Percentiles rank a stretch among this genome's conserved stretches.
Conservation (phyloP, 202 grass and related monocot genomes). For the Alloteropsis angusta region DNA sequence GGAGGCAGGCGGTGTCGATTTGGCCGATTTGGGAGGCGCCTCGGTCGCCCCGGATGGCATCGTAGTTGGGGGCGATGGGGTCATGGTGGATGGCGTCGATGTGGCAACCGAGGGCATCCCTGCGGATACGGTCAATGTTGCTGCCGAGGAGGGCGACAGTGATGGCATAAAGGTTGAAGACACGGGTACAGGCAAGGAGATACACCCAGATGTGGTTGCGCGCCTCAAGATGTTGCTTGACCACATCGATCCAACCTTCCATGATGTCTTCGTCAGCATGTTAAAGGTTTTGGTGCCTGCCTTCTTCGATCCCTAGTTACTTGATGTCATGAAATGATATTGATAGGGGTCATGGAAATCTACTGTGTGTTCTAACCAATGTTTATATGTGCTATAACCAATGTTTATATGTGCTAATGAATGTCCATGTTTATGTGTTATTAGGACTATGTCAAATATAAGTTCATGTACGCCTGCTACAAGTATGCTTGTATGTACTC, state of each 20-base stretch:
- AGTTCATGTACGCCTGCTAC: no score
- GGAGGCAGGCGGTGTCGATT: background rate
- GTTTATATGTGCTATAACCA: background rate
- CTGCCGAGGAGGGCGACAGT: no score
- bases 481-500: no score
- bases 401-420: background rate
- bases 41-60: background rate
- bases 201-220: background rate
- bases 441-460: no score
- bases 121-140: background rate
- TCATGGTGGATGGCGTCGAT: background rate
- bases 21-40: background rate
- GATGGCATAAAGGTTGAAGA: background rate
- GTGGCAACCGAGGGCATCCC: background rate
- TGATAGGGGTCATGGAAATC: background rate
- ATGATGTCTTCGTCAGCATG: background rate
- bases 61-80: no score
- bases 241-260: background rate
- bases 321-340: background rate
- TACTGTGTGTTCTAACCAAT: background rate
- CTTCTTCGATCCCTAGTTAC: background rate
- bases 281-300: background rate
- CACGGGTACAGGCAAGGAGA: background rate
- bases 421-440: background rate
- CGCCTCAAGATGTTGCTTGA: background rate